Conservation (phyloP, 164 flowering plant genomes). For the Annona cherimola region DNA sequence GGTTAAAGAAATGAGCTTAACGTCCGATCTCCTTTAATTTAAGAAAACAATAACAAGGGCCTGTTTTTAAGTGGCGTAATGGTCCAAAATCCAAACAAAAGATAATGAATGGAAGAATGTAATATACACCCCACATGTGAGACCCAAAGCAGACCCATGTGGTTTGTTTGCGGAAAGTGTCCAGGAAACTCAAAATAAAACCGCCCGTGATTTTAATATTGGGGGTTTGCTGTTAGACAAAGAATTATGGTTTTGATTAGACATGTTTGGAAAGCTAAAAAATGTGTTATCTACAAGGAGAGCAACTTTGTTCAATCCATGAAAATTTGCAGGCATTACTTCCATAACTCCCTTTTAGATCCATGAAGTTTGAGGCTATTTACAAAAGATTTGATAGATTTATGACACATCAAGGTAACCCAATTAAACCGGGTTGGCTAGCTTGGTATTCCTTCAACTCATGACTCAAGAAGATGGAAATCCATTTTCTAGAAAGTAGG, state of each 20-base stretch:
- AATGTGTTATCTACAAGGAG: not conserved
- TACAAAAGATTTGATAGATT: too few relatives aligned
- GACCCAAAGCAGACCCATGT: slow-evolving; percentile 44
- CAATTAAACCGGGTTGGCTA: too few relatives aligned
- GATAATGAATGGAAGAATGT: not conserved
- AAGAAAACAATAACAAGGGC: slow-evolving; percentile 4
- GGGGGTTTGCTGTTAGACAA: not conserved
- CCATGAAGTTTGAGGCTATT: too few relatives aligned
- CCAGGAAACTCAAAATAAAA: slow-evolving; percentile 5
- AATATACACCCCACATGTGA: slow-evolving; percentile 9
- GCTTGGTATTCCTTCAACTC: too few relatives aligned
- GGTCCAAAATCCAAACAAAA: slow-evolving; percentile 27
- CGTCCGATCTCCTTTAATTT: not conserved
- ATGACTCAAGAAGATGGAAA: too few relatives aligned
- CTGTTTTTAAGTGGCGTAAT: slow-evolving; percentile 22
- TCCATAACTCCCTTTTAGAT: not conserved
- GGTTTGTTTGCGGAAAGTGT: slow-evolving; percentile 36
- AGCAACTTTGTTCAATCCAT: not conserved
- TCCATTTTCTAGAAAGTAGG: too few relatives aligned
- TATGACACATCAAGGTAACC: too few relatives aligned
- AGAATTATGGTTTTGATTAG: not conserved
- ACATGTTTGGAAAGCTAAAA: not conserved
- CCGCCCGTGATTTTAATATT: not conserved
- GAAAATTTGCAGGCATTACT: not conserved
- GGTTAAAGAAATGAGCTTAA: slow-evolving; percentile 2